Conservation (phyloP, 2,329 filamentous ascomycete genomes). For the Alternaria longipes region DNA sequence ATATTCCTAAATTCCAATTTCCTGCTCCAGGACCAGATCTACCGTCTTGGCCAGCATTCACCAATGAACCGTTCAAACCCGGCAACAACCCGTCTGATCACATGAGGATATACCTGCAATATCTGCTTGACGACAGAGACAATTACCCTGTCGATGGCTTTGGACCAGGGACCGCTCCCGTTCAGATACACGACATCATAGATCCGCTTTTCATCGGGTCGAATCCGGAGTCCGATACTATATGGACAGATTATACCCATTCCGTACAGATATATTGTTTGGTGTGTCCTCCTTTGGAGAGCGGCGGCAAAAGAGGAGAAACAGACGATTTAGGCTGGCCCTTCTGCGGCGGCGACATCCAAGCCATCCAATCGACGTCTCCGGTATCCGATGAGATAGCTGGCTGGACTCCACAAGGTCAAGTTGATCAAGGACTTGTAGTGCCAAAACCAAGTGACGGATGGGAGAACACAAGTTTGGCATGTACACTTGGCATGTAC, state of each 20-base stretch:
- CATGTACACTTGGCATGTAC: slow-evolving; percentile 1
- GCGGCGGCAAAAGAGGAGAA: neutral
- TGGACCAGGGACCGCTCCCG: neutral
- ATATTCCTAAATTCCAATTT: neutral
- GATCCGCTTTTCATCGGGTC: neutral
- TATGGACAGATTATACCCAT: neutral
- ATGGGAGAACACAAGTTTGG: neutral
- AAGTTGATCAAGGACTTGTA: neutral
- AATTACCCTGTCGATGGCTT: neutral
- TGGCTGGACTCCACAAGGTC: neutral
- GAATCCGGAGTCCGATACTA: neutral
- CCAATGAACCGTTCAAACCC: neutral
- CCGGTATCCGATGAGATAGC: neutral
- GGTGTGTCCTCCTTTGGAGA: neutral
- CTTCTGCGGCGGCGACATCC: neutral
- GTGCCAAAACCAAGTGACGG: neutral
- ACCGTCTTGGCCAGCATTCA: slow-evolving; percentile 2
- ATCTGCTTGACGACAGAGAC: neutral
- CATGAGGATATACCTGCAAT: slow-evolving; percentile 1
- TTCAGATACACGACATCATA: neutral
- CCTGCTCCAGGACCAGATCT: neutral
- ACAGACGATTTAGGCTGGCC: neutral
- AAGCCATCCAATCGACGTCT: neutral
- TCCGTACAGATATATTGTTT: neutral
- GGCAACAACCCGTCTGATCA: neutral